Conservation (phyloP, 225 moss, liverwort and hornwort species). For the Sphagnum contortum region DNA sequence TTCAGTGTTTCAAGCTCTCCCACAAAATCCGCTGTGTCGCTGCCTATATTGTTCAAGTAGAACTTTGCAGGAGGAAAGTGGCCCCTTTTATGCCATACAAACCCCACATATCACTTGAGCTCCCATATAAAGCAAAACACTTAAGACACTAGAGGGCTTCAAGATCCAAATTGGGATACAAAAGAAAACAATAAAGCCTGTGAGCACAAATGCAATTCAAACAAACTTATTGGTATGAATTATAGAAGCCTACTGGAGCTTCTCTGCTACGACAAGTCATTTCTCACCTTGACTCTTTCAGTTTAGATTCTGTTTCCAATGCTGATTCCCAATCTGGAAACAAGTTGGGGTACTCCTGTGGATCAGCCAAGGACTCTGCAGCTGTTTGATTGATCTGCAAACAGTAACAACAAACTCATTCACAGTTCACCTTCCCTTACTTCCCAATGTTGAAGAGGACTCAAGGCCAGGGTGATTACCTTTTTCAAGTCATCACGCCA, state of each 20-base stretch:
- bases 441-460: no score
- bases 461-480: slow-evolving; percentile 12
- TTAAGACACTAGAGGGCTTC: no score
- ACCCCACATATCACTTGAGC: neutral
- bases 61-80: slow-evolving; percentile 39
- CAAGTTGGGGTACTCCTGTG: slow-evolving; percentile 82
- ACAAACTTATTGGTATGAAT: no score
- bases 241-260: no score
- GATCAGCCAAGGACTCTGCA: slow-evolving; percentile 92
- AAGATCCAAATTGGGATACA: neutral
- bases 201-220: no score
- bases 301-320: slow-evolving; percentile 48
- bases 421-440: no score
- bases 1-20: slow-evolving; percentile 46
- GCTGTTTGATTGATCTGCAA: slow-evolving; percentile 89
- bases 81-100: slow-evolving; percentile 24
- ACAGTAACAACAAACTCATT: neutral
- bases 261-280: neutral
- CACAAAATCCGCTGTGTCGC: slow-evolving; percentile 37
- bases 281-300: slow-evolving; percentile 53
- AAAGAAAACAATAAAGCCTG: no score
- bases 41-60: slow-evolving; percentile 39
- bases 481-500: slow-evolving; percentile 95
- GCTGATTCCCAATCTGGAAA: slow-evolving; percentile 91
- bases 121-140: no score